phyloP scores from a whole-genome alignment of 192 early-diverging fungal species.

The Physocladia obscura region DNA sequence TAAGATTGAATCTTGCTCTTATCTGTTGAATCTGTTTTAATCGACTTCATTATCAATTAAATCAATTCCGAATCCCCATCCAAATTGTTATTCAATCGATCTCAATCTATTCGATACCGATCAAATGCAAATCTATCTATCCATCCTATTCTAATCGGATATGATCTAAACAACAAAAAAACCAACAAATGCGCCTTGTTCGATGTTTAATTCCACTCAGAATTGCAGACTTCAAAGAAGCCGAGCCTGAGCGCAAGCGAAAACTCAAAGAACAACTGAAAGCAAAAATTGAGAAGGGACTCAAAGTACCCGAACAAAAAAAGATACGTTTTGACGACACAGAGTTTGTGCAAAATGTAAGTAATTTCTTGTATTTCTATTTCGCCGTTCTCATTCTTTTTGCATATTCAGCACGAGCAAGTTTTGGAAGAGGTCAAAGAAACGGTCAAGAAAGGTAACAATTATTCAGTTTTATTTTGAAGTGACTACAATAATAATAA shows the following conservation, averaged over 20 bases:
- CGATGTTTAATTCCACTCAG: not conserved
- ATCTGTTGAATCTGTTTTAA: too few relatives aligned
- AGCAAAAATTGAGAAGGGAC: constrained; percentile 79
- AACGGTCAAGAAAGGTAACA: constrained; percentile 34
- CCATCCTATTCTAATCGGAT: too few relatives aligned
- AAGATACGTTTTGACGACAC: constrained; percentile 85
- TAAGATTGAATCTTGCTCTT: too few relatives aligned
- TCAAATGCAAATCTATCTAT: too few relatives aligned
- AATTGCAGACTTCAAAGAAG: constrained; percentile 69
- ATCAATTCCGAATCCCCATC: too few relatives aligned
- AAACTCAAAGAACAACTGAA: constrained; percentile 59
- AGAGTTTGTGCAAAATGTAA: constrained; percentile 64
- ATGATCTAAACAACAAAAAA: too few relatives aligned
- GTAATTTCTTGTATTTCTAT: constrained; percentile 34
- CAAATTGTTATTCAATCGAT: too few relatives aligned
- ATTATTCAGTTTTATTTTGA: not conserved
- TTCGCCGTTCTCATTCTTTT: not conserved
- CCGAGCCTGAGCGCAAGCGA: constrained; percentile 67
- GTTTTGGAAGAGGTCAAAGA: constrained; percentile 41
- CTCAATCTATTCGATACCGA: too few relatives aligned
- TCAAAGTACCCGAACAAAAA: constrained; percentile 60
- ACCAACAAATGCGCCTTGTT: too few relatives aligned
- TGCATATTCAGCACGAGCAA: constrained; percentile 24
- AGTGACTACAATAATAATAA: not conserved
- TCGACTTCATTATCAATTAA: too few relatives aligned